These are phyloP conservation scores for Entamoeba moshkovskii DNA, from an alignment of 208 protist species.

Conservation along the genomic window DNA sequence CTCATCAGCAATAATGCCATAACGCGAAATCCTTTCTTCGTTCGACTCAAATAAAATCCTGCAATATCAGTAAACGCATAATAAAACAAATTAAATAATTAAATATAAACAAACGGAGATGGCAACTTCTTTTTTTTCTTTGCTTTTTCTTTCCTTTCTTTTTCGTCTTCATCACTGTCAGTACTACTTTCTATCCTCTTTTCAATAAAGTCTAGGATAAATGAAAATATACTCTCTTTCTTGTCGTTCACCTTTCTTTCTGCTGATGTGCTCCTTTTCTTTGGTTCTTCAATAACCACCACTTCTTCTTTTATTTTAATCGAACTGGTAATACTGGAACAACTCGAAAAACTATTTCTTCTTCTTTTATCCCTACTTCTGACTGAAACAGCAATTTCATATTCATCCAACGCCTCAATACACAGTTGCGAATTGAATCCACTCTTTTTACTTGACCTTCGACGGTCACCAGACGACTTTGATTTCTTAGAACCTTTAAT, in stretches of 20 bases:
- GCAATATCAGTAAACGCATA: too few species aligned
- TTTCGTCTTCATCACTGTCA: background rate
- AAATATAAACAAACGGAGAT: background rate
- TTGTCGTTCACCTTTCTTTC: background rate
- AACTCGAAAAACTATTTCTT: background rate
- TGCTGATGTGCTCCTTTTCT: background rate
- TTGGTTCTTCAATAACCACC: background rate
- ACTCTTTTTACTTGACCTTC: background rate
- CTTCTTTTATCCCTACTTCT: background rate
- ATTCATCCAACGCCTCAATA: background rate
- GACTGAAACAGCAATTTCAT: background rate
- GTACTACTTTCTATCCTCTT: background rate
- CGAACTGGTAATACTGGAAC: background rate
- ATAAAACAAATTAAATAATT: too few species aligned
- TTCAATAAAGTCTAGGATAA: background rate
- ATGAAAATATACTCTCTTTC: background rate
- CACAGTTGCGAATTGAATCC: background rate
- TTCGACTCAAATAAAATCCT: background rate
- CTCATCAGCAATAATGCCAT: background rate
- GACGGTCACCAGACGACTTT: background rate
- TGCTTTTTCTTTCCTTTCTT: background rate
- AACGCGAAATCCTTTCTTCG: background rate
- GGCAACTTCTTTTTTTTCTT: background rate
- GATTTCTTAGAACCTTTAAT: background rate
- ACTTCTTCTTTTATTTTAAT: background rate